Conservation (phyloP, 2,329 filamentous ascomycete species). For the Alternaria sp. region DNA sequence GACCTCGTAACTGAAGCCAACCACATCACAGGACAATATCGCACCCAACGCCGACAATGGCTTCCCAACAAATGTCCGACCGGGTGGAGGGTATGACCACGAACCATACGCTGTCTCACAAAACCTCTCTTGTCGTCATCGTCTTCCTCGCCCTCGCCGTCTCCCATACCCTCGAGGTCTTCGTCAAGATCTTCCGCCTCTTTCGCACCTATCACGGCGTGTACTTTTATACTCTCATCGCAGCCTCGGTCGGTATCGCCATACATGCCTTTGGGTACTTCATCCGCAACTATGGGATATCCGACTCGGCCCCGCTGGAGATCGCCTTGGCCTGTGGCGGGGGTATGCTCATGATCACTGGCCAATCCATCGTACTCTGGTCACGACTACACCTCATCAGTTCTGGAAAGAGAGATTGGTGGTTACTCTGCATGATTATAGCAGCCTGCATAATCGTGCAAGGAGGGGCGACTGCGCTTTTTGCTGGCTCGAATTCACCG, state of each 20-base stretch:
- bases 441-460: slow-evolving; percentile 44
- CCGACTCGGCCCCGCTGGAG: slow-evolving; percentile 40
- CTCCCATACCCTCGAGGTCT: slow-evolving; percentile 27
- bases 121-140: slow-evolving; percentile 12
- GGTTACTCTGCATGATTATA: slow-evolving; percentile 63
- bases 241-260: slow-evolving; percentile 19
- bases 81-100: slow-evolving; percentile 13
- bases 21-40: not conserved
- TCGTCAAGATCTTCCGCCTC: slow-evolving; percentile 17
- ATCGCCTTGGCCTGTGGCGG: slow-evolving; percentile 55
- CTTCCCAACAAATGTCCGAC: not conserved
- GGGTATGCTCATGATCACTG: slow-evolving; percentile 66
- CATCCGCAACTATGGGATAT: slow-evolving; percentile 16
- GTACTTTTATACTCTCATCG: slow-evolving; percentile 23
- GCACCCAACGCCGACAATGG: not conserved
- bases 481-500: slow-evolving; percentile 55
- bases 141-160: slow-evolving; percentile 23
- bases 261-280: slow-evolving; percentile 20
- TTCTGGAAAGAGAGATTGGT: slow-evolving; percentile 20
- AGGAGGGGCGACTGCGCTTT: slow-evolving; percentile 59
- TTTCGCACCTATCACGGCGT: slow-evolving; percentile 20
- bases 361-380: slow-evolving; percentile 66
- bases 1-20: not conserved
- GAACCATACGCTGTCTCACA: slow-evolving; percentile 7
- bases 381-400: slow-evolving; percentile 52